Evolutionary conservation across 2,329 filamentous ascomycete genomes (phyloP).

Genomic region (Fusarium denticulatum): DNA sequence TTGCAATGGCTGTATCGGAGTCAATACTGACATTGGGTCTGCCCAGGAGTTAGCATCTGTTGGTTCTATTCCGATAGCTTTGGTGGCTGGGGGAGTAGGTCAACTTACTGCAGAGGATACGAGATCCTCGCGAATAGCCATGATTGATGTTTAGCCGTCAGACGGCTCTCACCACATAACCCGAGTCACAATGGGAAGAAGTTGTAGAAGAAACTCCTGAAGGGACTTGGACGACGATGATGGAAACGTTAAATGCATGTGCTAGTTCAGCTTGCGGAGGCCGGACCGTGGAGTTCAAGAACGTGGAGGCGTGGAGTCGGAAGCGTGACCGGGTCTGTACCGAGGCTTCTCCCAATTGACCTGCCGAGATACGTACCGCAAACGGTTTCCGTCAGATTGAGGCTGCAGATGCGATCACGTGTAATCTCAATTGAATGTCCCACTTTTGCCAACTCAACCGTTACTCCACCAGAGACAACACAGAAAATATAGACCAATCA

Average conservation of each 20-base stretch:
- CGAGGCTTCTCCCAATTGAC: slow-evolving; percentile 45
- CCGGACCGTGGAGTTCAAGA: slow-evolving; percentile 31
- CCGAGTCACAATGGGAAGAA: slow-evolving; percentile 13
- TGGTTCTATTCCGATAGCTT: background rate
- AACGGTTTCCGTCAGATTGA: slow-evolving; percentile 1
- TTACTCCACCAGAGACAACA: slow-evolving; percentile 10
- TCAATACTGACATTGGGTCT: slow-evolving; percentile 55
- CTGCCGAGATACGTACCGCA: slow-evolving; percentile 32
- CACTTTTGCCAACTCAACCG: slow-evolving; percentile 25
- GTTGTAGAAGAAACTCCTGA: background rate
- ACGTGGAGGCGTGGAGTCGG: slow-evolving; percentile 40
- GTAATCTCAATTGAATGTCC: background rate
- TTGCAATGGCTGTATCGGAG: background rate
- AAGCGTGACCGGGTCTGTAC: slow-evolving; percentile 44
- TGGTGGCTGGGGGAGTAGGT: slow-evolving; percentile 9
- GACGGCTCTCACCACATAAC: slow-evolving; percentile 40
- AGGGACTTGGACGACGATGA: slow-evolving; percentile 25
- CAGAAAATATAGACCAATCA: slow-evolving; percentile 42
- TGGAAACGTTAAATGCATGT: slow-evolving; percentile 43
- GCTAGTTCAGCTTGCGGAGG: slow-evolving; percentile 38
- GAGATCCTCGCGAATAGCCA: slow-evolving; percentile 93
- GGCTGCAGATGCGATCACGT: slow-evolving; percentile 24
- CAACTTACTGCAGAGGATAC: slow-evolving; percentile 78
- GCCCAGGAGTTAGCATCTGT: slow-evolving; percentile 31
- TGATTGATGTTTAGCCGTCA: slow-evolving; percentile 51